Evolutionary conservation across 1,284 basidiomycete species (phyloP).

Genomic region (Ustilago trichophora): DNA sequence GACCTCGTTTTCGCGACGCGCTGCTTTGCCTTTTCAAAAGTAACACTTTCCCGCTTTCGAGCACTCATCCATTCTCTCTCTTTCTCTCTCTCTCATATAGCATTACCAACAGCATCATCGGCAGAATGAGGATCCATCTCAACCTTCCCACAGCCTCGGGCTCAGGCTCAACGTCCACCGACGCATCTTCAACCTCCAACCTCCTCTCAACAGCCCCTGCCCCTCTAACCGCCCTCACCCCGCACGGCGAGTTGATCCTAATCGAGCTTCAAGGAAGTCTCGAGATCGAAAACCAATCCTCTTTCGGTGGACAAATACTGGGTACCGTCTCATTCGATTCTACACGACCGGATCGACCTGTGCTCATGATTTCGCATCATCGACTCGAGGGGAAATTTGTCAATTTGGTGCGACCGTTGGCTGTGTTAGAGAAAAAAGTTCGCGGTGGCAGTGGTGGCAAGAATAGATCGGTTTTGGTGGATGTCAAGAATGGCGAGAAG

Average conservation of each 20-base stretch:
- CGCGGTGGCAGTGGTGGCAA: background rate
- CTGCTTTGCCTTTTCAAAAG: conserved; percentile 9
- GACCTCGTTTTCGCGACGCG: conserved; percentile 29
- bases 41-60: conserved; percentile 22
- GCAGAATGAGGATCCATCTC: conserved; percentile 34
- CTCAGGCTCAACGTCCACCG: background rate
- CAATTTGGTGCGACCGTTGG: conserved; percentile 69
- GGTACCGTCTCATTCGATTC: conserved; percentile 57
- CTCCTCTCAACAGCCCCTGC: conserved; percentile 9
- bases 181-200: background rate
- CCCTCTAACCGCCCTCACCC: conserved; percentile 39
- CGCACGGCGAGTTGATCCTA: conserved; percentile 58
- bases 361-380: conserved; percentile 84
- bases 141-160: conserved; percentile 19
- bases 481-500: background rate
- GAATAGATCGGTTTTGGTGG: conserved; percentile 4
- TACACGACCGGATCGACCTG: conserved; percentile 74
- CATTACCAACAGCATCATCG: background rate
- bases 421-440: conserved; percentile 56
- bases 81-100: too few relatives aligned
- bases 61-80: background rate
- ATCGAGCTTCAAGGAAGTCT: conserved; percentile 64
- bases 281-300: conserved; percentile 53
- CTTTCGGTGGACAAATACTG: conserved; percentile 44
- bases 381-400: conserved; percentile 86